These are phyloP conservation scores for Trichocomaceae sp. DNA, from an alignment of 2,329 filamentous ascomycete species.

Conservation along the genomic window DNA sequence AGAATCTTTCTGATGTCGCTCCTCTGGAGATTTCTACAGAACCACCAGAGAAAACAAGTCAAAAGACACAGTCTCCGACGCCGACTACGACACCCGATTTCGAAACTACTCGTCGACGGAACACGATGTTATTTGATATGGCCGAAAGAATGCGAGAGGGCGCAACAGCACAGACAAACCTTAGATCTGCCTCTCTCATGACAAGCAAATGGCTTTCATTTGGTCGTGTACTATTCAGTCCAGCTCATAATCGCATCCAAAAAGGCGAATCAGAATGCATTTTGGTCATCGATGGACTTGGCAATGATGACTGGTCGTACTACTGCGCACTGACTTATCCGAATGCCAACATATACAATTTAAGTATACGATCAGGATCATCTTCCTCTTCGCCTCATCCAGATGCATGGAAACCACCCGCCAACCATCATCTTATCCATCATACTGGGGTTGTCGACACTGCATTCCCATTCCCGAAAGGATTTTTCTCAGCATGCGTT, in stretches of 20 bases:
- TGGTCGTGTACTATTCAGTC: slow-evolving; percentile 45
- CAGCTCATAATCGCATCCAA: slow-evolving; percentile 42
- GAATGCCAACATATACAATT: slow-evolving; percentile 39
- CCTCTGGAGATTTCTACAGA: slow-evolving; percentile 19
- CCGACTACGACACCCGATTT: slow-evolving; percentile 19
- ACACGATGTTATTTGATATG: slow-evolving; percentile 31
- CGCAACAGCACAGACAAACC: slow-evolving; percentile 38
- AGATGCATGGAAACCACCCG: slow-evolving; percentile 38
- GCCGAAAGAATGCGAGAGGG: slow-evolving; percentile 38
- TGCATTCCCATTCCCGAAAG: slow-evolving; percentile 42
- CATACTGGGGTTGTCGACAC: slow-evolving; percentile 32
- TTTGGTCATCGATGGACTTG: slow-evolving; percentile 44
- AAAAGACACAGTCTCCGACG: slow-evolving; percentile 22
- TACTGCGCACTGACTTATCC: slow-evolving; percentile 46
- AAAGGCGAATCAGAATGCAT: slow-evolving; percentile 37
- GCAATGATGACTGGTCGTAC: slow-evolving; percentile 49
- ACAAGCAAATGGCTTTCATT: slow-evolving; percentile 47
- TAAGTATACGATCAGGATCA: slow-evolving; percentile 31
- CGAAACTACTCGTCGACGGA: slow-evolving; percentile 27
- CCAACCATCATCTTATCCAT: slow-evolving; percentile 39
- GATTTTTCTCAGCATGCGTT: slow-evolving; percentile 42
- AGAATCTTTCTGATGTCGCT: slow-evolving; percentile 19
- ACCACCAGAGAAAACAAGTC: slow-evolving; percentile 17
- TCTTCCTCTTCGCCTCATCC: slow-evolving; percentile 30
- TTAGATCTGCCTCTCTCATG: slow-evolving; percentile 46